Evolutionary conservation across 1,139 yeast genomes (phyloP).

Genomic region (Geotrichum siamense): DNA sequence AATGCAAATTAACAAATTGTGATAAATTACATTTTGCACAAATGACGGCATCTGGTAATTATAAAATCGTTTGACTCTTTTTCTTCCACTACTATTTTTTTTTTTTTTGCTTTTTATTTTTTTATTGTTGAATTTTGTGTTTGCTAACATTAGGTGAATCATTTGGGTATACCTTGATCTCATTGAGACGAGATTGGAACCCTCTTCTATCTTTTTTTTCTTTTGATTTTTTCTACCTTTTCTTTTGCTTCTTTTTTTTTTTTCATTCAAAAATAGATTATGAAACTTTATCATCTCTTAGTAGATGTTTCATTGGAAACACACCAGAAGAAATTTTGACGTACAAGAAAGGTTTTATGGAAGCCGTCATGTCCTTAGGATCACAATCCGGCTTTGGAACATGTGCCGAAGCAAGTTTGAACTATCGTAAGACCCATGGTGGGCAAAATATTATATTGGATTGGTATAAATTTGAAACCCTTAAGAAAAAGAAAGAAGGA

Average conservation of each 20-base stretch:
- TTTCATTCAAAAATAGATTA: conserved; percentile 18
- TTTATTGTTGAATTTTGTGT: conserved; percentile 1
- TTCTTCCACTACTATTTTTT: too few relatives aligned
- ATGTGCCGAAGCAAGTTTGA: conserved; percentile 15
- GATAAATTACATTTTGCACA: conserved; percentile 29
- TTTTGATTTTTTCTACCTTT: conserved; percentile 4
- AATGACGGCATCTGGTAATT: conserved; percentile 23
- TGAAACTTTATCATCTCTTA: conserved; percentile 21
- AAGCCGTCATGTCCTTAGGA: conserved; percentile 12
- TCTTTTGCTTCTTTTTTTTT: conserved; percentile 1
- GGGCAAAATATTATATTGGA: conserved; percentile 20
- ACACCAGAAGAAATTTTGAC: conserved; percentile 22
- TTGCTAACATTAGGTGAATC: too few relatives aligned
- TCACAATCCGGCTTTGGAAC: conserved; percentile 16
- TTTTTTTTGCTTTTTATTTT: background rate
- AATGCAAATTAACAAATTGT: conserved; percentile 27
- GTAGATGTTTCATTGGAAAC: conserved; percentile 25
- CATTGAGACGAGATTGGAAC: background rate
- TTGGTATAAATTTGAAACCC: conserved; percentile 21
- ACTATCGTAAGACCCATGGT: conserved; percentile 15
- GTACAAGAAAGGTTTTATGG: conserved; percentile 21
- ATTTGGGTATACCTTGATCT: background rate
- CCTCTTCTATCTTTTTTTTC: background rate
- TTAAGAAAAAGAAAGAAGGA: conserved; percentile 10
- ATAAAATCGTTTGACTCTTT: background rate